Base-by-base conservation (phyloP, 2,329 filamentous ascomycete genomes). In the Colletotrichum sp. region DNA sequence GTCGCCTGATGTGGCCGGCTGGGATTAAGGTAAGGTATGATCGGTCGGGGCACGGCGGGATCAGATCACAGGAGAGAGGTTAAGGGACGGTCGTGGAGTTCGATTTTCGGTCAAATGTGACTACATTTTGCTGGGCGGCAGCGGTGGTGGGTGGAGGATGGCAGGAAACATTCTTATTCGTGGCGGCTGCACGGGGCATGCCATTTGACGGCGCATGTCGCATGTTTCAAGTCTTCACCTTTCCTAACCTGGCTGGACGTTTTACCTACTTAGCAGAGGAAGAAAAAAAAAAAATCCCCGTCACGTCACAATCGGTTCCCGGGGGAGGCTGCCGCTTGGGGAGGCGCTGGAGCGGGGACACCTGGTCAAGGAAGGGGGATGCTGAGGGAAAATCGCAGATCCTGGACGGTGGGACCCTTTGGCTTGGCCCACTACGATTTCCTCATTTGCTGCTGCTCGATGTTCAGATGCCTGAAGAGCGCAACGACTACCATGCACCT, bases 141-240 rank as follows among this genome's bases (percentile, higher is more conserved):
- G 55, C 34, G 64, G 36, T 52, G n/a, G 30, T 21, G 30, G 59
- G 18, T 32, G 30, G 18, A 39, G 57, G 32, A 52, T 30, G 59
- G 57, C 57, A 34, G 57, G 65, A 60, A 74, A 74, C 70, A 74
- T 74, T 69, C 64, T 74, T 21, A 52, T 74, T 69, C 28, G 70
- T 74, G 74, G 65, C 74, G 71, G 74, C 52, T 76, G 70, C 70
- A 76, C 26, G 59, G 28, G 32, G 59, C 70, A 65, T 74, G 70
- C 70, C 74, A 76, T 74, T 76, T 74, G 70, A 64, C 65, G 74
- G 70, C 74, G 73, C 69, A 64, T 72, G 73, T 75, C 73, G 73
- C 70, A 74, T 74, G 74, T 76, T 74, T 74, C 74, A 76, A 52
- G 59, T 36, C 74, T 15, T 36, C 64, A 59, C 52, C 7, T 67